These are phyloP conservation scores for Phlebiopsis gigantea DNA, from an alignment of 768 basidiomycete species.

Conservation along the genomic window DNA sequence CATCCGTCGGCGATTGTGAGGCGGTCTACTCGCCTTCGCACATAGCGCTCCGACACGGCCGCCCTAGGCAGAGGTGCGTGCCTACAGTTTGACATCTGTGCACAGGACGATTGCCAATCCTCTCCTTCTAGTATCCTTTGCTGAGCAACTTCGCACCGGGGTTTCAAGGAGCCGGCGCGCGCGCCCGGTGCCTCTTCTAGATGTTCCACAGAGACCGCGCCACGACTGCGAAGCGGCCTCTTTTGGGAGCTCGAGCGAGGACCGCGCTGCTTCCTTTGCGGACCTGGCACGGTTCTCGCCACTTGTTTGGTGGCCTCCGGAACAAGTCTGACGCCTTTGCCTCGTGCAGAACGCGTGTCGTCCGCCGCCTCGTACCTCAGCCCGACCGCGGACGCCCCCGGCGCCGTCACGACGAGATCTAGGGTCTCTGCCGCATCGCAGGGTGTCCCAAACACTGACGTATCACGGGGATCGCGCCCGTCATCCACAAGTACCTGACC, in stretches of 20 bases:
- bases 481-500: neutral
- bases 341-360: conserved; percentile 5
- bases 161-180: neutral
- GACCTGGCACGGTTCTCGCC: neutral
- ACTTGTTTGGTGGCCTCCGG: neutral
- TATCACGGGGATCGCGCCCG: conserved; percentile 3
- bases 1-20: neutral
- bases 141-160: neutral
- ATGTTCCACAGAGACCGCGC: neutral
- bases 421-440: neutral
- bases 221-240: neutral
- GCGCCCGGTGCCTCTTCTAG: neutral
- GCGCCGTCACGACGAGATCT: neutral
- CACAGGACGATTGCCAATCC: neutral
- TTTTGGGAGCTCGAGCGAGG: neutral
- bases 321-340: conserved; percentile 2
- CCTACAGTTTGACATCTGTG: neutral
- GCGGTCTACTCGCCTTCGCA: too few relatives aligned
- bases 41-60: neutral
- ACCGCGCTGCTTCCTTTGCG: too few relatives aligned
- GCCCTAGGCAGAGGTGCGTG: neutral
- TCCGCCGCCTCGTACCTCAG: neutral
- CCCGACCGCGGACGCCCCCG: neutral
- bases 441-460: conserved; percentile 2
- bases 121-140: neutral